A percentile compares a stretch with the other conserved stretches of the same genome.
phyloP scores from a whole-genome alignment of 768 basidiomycete genomes.

The Crucibulum laeve region DNA sequence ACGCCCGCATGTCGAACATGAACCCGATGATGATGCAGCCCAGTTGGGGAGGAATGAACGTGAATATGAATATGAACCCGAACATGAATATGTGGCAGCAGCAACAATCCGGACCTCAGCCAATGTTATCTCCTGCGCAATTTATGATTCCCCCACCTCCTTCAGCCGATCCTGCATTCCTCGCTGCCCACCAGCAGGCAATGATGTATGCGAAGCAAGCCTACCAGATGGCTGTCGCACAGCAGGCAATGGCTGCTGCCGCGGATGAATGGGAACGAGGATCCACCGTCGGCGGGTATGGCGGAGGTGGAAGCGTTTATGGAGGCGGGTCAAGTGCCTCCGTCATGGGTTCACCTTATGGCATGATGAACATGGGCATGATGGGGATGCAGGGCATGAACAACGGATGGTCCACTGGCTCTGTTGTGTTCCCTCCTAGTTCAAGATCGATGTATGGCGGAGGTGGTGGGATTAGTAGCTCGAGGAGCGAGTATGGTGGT shows the following conservation, averaged over 20 bases:
- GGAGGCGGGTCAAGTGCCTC: conserved; percentile 26
- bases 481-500: conserved; percentile 65
- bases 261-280: conserved; percentile 89
- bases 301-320: conserved; percentile 42
- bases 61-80: conserved; percentile 22
- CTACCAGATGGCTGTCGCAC: conserved; percentile 86
- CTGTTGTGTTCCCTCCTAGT: conserved; percentile 46
- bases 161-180: conserved; percentile 48
- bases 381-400: conserved; percentile 33
- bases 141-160: conserved; percentile 38
- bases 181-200: conserved; percentile 83
- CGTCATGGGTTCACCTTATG: conserved; percentile 17
- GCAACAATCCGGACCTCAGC: conserved; percentile 20
- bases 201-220: conserved; percentile 86
- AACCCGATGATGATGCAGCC: conserved; percentile 41
- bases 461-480: conserved; percentile 36
- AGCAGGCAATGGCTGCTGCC: conserved; percentile 86
- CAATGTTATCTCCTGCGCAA: conserved; percentile 34
- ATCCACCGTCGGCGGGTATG: conserved; percentile 48
- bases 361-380: conserved; percentile 37
- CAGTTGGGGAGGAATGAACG: conserved; percentile 12
- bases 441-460: conserved; percentile 54
- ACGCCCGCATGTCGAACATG: conserved; percentile 34
- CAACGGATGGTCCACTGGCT: conserved; percentile 40
- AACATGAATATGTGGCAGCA: conserved; percentile 22